These are phyloP conservation scores for Selaginella moellendorffii DNA, from an alignment of 75 land plant species.

Conservation along the genomic window DNA sequence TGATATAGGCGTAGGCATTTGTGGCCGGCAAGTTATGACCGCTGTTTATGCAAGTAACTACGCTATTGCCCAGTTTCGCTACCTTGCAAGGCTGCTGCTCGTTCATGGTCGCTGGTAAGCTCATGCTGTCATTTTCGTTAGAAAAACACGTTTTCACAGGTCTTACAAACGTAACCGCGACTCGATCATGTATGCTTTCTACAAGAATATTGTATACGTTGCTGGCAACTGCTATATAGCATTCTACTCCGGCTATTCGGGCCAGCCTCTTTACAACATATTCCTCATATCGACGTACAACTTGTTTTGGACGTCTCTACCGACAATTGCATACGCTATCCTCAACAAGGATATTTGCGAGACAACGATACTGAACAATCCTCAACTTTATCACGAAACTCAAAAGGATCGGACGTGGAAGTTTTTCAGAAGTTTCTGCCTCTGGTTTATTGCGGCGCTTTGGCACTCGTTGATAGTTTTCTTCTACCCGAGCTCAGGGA, in stretches of 20 bases:
- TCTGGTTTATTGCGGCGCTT: conserved; percentile 13
- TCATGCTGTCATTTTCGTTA: background rate
- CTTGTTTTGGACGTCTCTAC: conserved; percentile 24
- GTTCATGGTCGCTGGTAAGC: conserved; percentile 31
- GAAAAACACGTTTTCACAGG: conserved; percentile 12
- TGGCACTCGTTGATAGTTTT: conserved; percentile 26
- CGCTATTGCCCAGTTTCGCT: conserved; percentile 21
- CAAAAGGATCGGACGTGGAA: conserved; percentile 13
- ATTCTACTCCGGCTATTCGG: conserved; percentile 23
- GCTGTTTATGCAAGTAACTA: conserved; percentile 28
- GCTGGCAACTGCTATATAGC: conserved; percentile 23
- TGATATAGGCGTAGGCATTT: conserved; percentile 32
- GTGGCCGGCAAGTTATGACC: conserved; percentile 27
- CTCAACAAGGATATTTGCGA: conserved; percentile 22
- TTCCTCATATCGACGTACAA: conserved; percentile 19
- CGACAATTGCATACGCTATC: conserved; percentile 15
- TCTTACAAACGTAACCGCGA: conserved; percentile 22
- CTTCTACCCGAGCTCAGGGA: conserved; percentile 18
- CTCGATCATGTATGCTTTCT: conserved; percentile 23
- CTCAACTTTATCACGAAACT: conserved; percentile 24
- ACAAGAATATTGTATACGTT: conserved; percentile 25
- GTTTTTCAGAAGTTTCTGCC: conserved; percentile 11
- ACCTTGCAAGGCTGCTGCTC: conserved; percentile 23
- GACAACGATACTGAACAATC: conserved; percentile 23
- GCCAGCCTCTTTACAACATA: conserved; percentile 19